Evolutionary conservation across 139 green algal species (phyloP), one percentile per base, ranked within the genome.

Genomic region (Picochlorum sp.): DNA sequence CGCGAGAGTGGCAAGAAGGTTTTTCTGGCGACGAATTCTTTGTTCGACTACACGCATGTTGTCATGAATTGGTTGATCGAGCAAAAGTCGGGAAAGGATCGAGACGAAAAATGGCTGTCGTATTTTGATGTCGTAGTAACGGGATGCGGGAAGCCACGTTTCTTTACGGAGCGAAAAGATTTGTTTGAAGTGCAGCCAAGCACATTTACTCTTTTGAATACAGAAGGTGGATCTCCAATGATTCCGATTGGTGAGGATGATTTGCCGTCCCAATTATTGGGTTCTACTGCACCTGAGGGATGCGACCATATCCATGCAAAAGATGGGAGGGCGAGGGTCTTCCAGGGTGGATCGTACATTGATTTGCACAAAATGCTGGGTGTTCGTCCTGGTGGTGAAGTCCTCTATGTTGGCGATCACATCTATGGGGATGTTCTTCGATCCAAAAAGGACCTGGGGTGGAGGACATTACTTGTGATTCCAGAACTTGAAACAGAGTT

Each of bases 41-140:
- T 97, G 71, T 97, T 86, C 85, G 92, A 98, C 81, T 97, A 96
- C 88, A 96, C 92, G 13, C 80, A 95, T 66, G 86, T 98, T n/a
- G 90, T 97, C 21, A 98, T 98, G 92, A 97, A 96, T 77, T 96
- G 84, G 66, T 67, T 96, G 23, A 37, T 91, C 15, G 45, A 32
- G 30, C 72, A 71, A n/a, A 71, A 69, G 9, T 65, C 67, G 18
- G 72, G 75, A 28, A 37, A 41, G 1, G 67, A 85, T 3, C 63
- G 72, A 11, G 79, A 74, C 37, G 24, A 69, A 2, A 72, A 80
- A 20, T 98, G 92, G 92, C 78, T 97, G 16, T 21, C 77, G 30
- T 84, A 89, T 73, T 98, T 98, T 78, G 92, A 98, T 58, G 80
- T 88, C 4, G 91, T 80, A 6, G 72, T 94, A 49, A 85, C 87